These are phyloP conservation scores for Phellopilus nigrolimitatus DNA, from an alignment of 1,284 basidiomycete genomes.

Conservation along the genomic window DNA sequence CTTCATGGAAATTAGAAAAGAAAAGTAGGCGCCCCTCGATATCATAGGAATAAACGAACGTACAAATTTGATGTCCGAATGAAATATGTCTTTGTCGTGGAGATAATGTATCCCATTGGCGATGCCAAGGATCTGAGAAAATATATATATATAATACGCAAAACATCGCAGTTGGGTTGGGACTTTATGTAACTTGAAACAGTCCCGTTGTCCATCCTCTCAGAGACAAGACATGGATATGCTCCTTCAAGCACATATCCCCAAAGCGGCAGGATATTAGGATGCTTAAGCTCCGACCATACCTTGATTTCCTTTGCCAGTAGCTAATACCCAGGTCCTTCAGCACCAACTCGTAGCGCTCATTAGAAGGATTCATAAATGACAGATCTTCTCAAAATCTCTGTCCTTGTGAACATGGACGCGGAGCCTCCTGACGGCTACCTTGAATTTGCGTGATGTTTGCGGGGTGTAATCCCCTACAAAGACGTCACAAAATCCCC, in stretches of 20 bases:
- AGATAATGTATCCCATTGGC: conserved; percentile 4
- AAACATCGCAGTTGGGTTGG: not conserved
- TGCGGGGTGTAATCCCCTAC: not conserved
- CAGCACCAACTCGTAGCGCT: too few relatives aligned
- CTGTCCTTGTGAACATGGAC: not conserved
- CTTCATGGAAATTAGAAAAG: not conserved
- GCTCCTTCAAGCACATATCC: not conserved
- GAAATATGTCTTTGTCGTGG: conserved; percentile 1
- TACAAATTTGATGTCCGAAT: conserved; percentile 10
- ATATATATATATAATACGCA: not conserved
- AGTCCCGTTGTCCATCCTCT: not conserved
- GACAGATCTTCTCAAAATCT: conserved; percentile 1
- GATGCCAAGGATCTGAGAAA: conserved; percentile 4
- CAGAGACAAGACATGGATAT: not conserved
- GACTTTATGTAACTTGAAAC: not conserved
- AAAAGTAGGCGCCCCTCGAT: not conserved
- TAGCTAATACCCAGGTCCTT: not conserved
- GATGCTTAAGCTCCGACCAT: conserved; percentile 3
- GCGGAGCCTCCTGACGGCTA: not conserved
- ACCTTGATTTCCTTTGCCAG: conserved; percentile 1
- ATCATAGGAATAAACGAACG: not conserved
- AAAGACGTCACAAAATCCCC: conserved; percentile 2
- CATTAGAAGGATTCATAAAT: not conserved
- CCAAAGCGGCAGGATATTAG: not conserved
- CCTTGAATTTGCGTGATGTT: not conserved